Conservation (phyloP, 257 asterid genomes). For the Solanum sitiens region DNA sequence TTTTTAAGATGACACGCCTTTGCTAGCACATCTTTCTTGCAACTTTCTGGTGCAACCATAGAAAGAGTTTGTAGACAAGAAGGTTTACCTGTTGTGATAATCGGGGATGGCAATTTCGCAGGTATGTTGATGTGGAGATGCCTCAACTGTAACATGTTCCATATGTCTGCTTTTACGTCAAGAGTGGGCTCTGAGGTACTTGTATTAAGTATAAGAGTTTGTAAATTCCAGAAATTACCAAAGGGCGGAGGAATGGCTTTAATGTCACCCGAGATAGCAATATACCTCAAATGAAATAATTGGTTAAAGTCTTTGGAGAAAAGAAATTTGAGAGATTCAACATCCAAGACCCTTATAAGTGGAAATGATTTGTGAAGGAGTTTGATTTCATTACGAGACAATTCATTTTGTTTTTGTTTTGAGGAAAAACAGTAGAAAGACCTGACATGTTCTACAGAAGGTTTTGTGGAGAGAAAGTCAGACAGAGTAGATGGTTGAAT, state of each 20-base stretch:
- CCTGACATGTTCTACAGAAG: too few relatives aligned
- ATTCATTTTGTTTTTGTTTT: too few relatives aligned
- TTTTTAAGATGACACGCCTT: conserved; percentile 33
- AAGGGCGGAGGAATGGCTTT: background rate
- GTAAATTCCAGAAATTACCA: background rate
- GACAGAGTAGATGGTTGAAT: too few relatives aligned
- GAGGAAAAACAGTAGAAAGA: too few relatives aligned
- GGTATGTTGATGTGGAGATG: conserved; percentile 16
- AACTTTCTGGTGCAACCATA: conserved; percentile 47
- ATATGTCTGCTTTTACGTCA: background rate
- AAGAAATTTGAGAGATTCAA: too few relatives aligned
- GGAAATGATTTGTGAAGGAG: too few relatives aligned
- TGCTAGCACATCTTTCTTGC: conserved; percentile 41
- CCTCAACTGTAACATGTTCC: background rate
- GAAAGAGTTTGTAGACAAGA: conserved; percentile 41
- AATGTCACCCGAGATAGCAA: background rate
- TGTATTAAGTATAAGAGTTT: background rate
- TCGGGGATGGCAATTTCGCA: conserved; percentile 22
- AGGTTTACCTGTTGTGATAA: conserved; percentile 5
- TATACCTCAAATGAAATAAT: background rate
- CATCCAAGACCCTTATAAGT: too few relatives aligned
- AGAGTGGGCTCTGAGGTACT: background rate
- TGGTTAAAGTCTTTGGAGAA: background rate
- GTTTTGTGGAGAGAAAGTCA: too few relatives aligned
- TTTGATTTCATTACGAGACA: too few relatives aligned